Percentiles rank a stretch among this genome's conserved stretches.
Conservation (phyloP, 345 rosid species). For the Eucalyptus regnans region DNA sequence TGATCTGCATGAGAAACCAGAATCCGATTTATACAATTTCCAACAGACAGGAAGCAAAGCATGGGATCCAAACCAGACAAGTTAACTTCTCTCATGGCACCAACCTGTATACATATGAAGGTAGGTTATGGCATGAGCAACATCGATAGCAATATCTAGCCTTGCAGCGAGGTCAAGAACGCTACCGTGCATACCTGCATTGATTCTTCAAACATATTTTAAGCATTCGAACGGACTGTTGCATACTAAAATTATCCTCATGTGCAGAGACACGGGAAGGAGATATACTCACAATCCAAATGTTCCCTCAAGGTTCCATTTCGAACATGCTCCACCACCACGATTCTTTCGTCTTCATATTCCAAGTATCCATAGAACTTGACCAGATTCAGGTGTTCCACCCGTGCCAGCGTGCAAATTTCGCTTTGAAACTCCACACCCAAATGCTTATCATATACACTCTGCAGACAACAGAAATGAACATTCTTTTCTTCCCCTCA, state of each 20-base stretch:
- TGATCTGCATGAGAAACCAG: conserved; percentile 43
- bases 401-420: conserved; percentile 56
- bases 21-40: not conserved
- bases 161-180: conserved; percentile 54
- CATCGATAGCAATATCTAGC: conserved; percentile 70
- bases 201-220: not conserved
- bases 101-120: conserved; percentile 95
- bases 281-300: conserved; percentile 62
- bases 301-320: conserved; percentile 92
- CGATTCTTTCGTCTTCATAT: conserved; percentile 59
- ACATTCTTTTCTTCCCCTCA: not conserved
- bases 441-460: conserved; percentile 61
- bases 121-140: conserved; percentile 93
- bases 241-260: not conserved
- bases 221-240: not conserved
- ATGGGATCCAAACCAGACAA: not conserved
- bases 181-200: conserved; percentile 49
- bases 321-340: conserved; percentile 70
- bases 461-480: conserved; percentile 23
- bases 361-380: conserved; percentile 64
- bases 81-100: not conserved
- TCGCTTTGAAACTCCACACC: conserved; percentile 77
- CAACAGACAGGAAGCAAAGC: not conserved
- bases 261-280: not conserved
- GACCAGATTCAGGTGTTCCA: conserved; percentile 79